These are phyloP conservation scores for Curvularia sp. DNA, from an alignment of 2,329 filamentous ascomycete genomes.

Conservation along the genomic window DNA sequence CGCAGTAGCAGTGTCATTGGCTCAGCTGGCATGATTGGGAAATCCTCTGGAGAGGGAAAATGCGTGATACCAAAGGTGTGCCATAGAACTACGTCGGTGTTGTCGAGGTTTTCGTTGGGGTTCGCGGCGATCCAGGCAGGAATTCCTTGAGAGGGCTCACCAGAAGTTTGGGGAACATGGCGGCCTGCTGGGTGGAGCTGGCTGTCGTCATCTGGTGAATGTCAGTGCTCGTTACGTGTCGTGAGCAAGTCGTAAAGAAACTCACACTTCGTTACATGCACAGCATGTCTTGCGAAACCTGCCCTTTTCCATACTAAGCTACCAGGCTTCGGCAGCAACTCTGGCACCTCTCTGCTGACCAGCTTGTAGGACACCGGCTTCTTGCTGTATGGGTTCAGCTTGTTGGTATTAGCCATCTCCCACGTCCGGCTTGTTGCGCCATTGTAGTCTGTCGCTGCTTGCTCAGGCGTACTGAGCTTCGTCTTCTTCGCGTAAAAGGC, in stretches of 20 bases:
- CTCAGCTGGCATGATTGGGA: conserved; percentile 84
- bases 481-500: conserved; percentile 88
- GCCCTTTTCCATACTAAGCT: conserved; percentile 89
- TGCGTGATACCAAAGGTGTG: conserved; percentile 92
- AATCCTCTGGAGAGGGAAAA: conserved; percentile 89
- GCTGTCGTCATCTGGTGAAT: conserved; percentile 71
- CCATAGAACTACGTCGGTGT: conserved; percentile 90
- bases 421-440: conserved; percentile 80
- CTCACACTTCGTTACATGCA: conserved; percentile 89
- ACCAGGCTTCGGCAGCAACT: conserved; percentile 78
- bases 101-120: conserved; percentile 71
- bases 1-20: conserved; percentile 81
- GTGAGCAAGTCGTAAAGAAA: conserved; percentile 10
- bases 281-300: conserved; percentile 83
- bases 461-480: conserved; percentile 73
- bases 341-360: conserved; percentile 82
- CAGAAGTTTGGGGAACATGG: conserved; percentile 87
- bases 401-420: conserved; percentile 87
- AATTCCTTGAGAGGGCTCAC: conserved; percentile 75
- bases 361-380: conserved; percentile 90
- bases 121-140: conserved; percentile 78
- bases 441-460: conserved; percentile 80
- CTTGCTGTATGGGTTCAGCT: conserved; percentile 83
- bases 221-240: conserved; percentile 13
- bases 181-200: conserved; percentile 86